These are phyloP conservation scores for Diaporthe sp. DNA, from an alignment of 2,329 filamentous ascomycete genomes.

Conservation along the genomic window DNA sequence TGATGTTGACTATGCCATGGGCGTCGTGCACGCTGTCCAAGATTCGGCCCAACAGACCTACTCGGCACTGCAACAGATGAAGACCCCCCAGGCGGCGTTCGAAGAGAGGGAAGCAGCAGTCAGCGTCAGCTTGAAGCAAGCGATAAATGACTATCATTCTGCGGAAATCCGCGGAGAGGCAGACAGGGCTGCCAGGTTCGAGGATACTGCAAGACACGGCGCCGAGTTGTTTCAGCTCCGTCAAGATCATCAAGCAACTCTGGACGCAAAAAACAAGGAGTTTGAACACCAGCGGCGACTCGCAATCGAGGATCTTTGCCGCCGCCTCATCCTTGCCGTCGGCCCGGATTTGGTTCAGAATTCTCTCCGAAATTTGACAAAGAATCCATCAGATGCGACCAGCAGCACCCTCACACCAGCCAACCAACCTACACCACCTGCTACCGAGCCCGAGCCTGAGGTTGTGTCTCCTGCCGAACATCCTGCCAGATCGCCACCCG, in stretches of 20 bases:
- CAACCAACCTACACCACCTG: conserved; percentile 9
- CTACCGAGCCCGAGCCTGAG: neutral
- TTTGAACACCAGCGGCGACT: neutral
- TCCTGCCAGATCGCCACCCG: neutral
- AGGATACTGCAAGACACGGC: neutral
- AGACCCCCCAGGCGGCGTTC: neutral
- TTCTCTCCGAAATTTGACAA: neutral
- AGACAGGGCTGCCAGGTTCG: neutral
- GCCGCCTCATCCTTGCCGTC: neutral
- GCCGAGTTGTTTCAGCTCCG: neutral
- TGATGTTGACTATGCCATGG: neutral
- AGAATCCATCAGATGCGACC: neutral
- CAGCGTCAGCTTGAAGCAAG: neutral
- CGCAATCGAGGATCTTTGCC: neutral
- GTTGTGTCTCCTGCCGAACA: conserved; percentile 10
- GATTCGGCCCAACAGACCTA: neutral
- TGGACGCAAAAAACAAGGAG: neutral
- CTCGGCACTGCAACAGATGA: neutral
- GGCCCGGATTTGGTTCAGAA: neutral
- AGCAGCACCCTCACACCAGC: neutral
- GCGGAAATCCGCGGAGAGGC: neutral
- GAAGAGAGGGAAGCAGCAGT: neutral
- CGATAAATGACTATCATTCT: neutral
- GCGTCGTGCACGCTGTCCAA: neutral
- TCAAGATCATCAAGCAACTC: neutral